Evolutionary conservation across 1,284 basidiomycete species (phyloP), one percentile per base, ranked within the genome.

Genomic region (Apiotrichum brassicae): DNA sequence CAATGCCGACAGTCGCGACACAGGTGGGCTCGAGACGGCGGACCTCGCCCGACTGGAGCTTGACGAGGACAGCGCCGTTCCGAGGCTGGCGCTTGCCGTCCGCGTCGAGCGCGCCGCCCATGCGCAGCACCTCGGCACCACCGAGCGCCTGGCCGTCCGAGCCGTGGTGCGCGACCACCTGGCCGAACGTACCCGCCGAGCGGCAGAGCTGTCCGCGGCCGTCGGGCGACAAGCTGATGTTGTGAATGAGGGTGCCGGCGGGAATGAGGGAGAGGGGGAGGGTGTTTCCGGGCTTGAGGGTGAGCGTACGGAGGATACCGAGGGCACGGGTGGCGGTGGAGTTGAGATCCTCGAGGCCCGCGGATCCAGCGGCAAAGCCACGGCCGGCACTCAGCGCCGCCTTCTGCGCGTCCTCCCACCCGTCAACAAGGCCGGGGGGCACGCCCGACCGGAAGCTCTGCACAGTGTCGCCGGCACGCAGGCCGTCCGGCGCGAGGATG

Each of bases 221-320:
- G 6, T 80, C 73, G 0, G 88, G 85, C 40, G 81, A 76, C 47
- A 97, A 81, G 0, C 87, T 78, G 57, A 98, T 79, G 65, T 82
- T 86, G 77, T 97, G 92, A 53, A 97, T 83, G 63, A 86, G 81
- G 6, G 92, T 95, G 16, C 93, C 92, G 25, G 87, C 82, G 0
- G 94, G 94, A 58, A 97, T 91, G 56, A 97, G 82, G 46, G 84
- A 82, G 46, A 98, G 76, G 0, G 91, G 93, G 14, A 98, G 81
- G 45, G 94, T 91, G 66, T 98, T 97, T 38, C 94, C 94, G 0
- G 88, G 85, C 68, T 87, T 86, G 67, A 97, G 77, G 1, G 89
- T 91, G 61, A 84, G 76, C 1, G 87, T 83, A 34, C 93, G 86
- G 43, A 97, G 81, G 36, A 92, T 77, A 77, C 92, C 91, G 33